Evolutionary conservation across 2,329 filamentous ascomycete genomes (phyloP), one percentile per base, ranked within the genome.

Genomic region (Epichloe aotearoae): DNA sequence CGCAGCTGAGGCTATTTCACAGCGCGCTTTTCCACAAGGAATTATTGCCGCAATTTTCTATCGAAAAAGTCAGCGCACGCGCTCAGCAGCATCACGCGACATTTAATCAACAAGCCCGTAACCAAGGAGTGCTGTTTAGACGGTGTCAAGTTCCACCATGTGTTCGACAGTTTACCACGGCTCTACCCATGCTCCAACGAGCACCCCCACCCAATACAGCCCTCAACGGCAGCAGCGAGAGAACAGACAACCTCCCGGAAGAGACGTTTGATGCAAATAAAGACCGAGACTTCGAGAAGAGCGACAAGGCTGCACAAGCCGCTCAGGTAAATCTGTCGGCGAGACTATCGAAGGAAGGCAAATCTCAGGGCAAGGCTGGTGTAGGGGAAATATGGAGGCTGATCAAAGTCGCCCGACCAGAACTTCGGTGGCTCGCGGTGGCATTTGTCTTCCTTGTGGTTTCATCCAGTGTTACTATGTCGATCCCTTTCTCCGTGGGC

Each of bases 401-500:
- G 60, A 76, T 98, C 65, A 88, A 84, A 67, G 93, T 98, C 63
- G 93, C 93, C 12, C 77, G 80, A 50, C 91, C 91, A 3, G 93
- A 98, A 70, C 70, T 86, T 33, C 83, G 76, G 62, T 85, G 86
- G 67, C 80, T 98, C 15, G 76, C 74, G 6, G 68, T 86, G 56
- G 94, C 94, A 3, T 91, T 97, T 64, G 65, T 85, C 50, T 86
- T 95, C 63, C 75, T 98, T 47, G 75, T 98, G 52, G 76, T 96
- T 55, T 96, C 91, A 15, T 97, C 91, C 4, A 79, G 82, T 48
- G 89, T 98, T 58, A 95, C 90, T 52, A 95, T 98, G 86, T 90
- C 88, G 2, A 87, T 98, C 53, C 93, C 93, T 1, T 95, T 96
- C 64, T 95, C 90, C 0, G 95, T 98, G 57, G 93, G 93, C 51